phyloP scores from a whole-genome alignment of 192 early-diverging fungal genomes.

The Umbelopsis sp. region DNA sequence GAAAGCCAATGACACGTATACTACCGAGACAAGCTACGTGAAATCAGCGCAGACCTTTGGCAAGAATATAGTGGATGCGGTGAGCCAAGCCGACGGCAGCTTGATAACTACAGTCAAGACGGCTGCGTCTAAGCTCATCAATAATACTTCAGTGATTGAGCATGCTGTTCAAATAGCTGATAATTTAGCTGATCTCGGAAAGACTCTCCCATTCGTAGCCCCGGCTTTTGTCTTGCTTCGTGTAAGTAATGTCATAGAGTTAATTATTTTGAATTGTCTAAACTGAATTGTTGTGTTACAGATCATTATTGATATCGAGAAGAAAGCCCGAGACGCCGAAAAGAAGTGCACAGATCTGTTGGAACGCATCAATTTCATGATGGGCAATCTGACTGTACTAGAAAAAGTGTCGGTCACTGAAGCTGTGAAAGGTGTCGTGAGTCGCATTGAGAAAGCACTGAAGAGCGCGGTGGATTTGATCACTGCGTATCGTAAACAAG shows the following conservation, averaged over 20 bases:
- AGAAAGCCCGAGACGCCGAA: slow-evolving; percentile 50
- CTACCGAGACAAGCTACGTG: not conserved
- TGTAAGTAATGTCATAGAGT: slow-evolving; percentile 26
- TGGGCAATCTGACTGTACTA: slow-evolving; percentile 49
- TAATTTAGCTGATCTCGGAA: slow-evolving; percentile 47
- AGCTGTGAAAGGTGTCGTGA: slow-evolving; percentile 42
- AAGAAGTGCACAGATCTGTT: slow-evolving; percentile 55
- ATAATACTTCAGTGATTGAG: slow-evolving; percentile 31
- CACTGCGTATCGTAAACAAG: slow-evolving; percentile 52
- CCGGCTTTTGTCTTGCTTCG: slow-evolving; percentile 56
- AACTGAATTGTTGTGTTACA: not conserved
- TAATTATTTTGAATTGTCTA: not conserved
- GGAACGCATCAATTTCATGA: slow-evolving; percentile 62
- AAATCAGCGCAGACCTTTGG: not conserved
- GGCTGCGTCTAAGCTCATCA: slow-evolving; percentile 3
- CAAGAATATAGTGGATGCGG: not conserved
- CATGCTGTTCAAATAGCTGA: slow-evolving; percentile 43
- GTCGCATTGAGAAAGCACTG: slow-evolving; percentile 44
- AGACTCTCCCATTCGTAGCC: slow-evolving; percentile 50
- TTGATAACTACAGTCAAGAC: not conserved
- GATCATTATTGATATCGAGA: slow-evolving; percentile 56
- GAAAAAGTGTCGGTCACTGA: slow-evolving; percentile 42
- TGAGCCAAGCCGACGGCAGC: not conserved
- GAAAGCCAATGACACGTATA: slow-evolving; percentile 16
- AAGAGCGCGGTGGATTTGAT: slow-evolving; percentile 49